Percentiles rank a stretch among this genome's conserved stretches.
phyloP scores from a whole-genome alignment of 441 rosid genomes.

The Viola pubescens region DNA sequence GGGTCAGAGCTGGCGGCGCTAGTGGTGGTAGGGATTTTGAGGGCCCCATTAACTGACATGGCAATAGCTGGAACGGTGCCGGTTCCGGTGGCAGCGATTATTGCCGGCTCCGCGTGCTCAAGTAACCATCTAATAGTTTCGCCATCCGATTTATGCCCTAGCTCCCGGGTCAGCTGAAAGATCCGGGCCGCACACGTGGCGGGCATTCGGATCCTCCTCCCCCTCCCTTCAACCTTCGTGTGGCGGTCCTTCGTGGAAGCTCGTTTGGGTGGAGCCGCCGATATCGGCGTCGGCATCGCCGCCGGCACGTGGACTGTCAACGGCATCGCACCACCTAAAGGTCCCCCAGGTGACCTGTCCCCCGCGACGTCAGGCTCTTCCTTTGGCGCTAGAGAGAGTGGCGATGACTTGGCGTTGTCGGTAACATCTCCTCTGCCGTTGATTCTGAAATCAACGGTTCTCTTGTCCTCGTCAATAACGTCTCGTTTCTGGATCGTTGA shows the following conservation, averaged over 20 bases:
- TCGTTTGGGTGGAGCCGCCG: conserved; percentile 31
- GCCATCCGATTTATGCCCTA: conserved; percentile 64
- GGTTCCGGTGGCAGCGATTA: conserved; percentile 63
- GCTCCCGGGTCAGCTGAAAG: conserved; percentile 64
- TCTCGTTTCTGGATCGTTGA: conserved; percentile 35
- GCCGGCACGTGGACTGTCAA: conserved; percentile 30
- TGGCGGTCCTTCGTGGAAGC: conserved; percentile 62
- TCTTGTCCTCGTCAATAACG: conserved; percentile 23
- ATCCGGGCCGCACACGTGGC: conserved; percentile 63
- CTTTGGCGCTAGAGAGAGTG: conserved; percentile 26
- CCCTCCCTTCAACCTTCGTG: conserved; percentile 74
- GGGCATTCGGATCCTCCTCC: conserved; percentile 66
- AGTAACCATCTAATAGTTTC: conserved; percentile 68
- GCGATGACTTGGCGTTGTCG: background rate
- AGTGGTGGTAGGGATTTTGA: conserved; percentile 52
- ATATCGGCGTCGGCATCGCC: conserved; percentile 6
- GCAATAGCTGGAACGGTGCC: conserved; percentile 78
- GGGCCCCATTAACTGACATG: conserved; percentile 60
- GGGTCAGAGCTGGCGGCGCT: conserved; percentile 19
- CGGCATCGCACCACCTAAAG: conserved; percentile 24
- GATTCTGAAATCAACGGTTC: conserved; percentile 29
- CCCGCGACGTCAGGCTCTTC: conserved; percentile 33
- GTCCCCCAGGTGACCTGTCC: conserved; percentile 4
- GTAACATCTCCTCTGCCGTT: conserved; percentile 19
- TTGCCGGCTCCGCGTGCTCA: conserved; percentile 54